A percentile compares a stretch with the other conserved stretches of the same genome.
Conservation (phyloP, 2,329 filamentous ascomycete species). For the Trichoderma sp. region DNA sequence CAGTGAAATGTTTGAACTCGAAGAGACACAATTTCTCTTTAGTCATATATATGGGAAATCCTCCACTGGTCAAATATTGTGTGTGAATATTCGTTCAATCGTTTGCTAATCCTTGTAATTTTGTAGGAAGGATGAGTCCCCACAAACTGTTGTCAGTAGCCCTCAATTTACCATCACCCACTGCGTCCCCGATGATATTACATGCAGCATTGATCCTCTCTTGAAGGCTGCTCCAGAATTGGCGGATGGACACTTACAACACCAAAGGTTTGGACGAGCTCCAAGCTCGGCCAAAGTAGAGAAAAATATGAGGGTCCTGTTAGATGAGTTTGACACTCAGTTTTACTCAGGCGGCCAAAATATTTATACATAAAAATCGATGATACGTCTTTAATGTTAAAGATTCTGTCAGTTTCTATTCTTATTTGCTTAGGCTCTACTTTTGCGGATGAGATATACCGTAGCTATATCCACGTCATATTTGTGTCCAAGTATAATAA, state of each 20-base stretch:
- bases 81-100: not conserved
- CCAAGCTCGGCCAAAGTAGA: not conserved
- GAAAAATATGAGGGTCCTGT: not conserved
- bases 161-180: not conserved
- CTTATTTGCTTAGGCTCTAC: no score
- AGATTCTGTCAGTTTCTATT: no score
- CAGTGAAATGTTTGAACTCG: no score
- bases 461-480: not conserved
- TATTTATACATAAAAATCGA: no score
- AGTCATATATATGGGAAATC: no score
- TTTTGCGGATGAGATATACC: no score
- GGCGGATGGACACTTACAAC: not conserved
- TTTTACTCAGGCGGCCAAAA: not conserved
- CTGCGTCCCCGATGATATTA: not conserved
- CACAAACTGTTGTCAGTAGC: not conserved
- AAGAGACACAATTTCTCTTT: no score
- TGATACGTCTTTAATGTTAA: no score
- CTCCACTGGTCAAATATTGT: fast-evolving
- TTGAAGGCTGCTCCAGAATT: fast-evolving
- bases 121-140: not conserved
- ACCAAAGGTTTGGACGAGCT: no score
- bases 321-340: not conserved
- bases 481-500: no score
- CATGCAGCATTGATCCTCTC: not conserved
- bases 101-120: not conserved